These are phyloP conservation scores for Paxillus ammoniavirescens DNA, from an alignment of 768 basidiomycete species.

Conservation along the genomic window DNA sequence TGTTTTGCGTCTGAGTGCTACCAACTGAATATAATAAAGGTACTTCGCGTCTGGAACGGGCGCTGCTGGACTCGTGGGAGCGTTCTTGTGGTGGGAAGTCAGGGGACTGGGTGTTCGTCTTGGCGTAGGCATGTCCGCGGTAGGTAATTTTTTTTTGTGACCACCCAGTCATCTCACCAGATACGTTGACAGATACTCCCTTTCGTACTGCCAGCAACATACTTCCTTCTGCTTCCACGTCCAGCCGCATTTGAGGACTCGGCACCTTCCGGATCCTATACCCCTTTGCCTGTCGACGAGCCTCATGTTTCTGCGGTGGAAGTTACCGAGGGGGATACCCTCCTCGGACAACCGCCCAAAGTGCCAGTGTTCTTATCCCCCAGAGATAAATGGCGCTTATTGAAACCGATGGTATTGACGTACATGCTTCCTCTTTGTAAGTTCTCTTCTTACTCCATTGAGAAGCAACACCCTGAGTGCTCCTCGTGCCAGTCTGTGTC, in stretches of 20 bases:
- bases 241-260: conserved; percentile 48
- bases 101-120: conserved; percentile 77
- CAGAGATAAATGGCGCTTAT: conserved; percentile 77
- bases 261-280: conserved; percentile 34
- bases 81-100: conserved; percentile 93
- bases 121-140: conserved; percentile 83
- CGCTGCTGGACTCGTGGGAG: conserved; percentile 89
- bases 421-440: conserved; percentile 95
- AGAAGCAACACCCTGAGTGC: conserved; percentile 12
- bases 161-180: conserved; percentile 1
- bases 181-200: conserved; percentile 64
- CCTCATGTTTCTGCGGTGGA: conserved; percentile 15
- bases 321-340: conserved; percentile 29
- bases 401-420: conserved; percentile 71
- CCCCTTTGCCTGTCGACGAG: conserved; percentile 37
- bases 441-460: conserved; percentile 28
- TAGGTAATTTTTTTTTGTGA: conserved; percentile 34
- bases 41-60: conserved; percentile 96
- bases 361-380: conserved; percentile 53
- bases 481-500: conserved; percentile 45
- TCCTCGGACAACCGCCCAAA: conserved; percentile 35
- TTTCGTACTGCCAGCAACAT: conserved; percentile 72
- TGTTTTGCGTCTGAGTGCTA: background rate
- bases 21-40: conserved; percentile 32
- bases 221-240: conserved; percentile 74